Conservation (phyloP, 1,284 basidiomycete genomes). For the Cerrena zonata region DNA sequence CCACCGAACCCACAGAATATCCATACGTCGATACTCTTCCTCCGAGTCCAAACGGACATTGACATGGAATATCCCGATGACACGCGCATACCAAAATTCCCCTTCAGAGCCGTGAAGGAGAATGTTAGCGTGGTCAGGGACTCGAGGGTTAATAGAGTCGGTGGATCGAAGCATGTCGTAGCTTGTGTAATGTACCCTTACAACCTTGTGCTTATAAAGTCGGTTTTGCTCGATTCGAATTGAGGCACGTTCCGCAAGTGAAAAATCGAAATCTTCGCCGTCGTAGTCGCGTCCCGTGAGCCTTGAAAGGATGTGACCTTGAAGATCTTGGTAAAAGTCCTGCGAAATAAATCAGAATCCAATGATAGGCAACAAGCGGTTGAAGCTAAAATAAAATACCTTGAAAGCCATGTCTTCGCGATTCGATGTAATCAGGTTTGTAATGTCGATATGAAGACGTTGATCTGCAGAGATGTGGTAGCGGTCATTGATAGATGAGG, state of each 20-base stretch:
- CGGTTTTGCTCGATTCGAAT: conserved; percentile 19
- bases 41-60: conserved; percentile 13
- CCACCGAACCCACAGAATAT: conserved; percentile 27
- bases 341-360: conserved; percentile 6
- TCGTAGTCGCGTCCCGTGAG: conserved; percentile 7
- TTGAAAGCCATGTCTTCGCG: conserved; percentile 17
- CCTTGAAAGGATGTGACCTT: conserved; percentile 18
- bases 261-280: conserved; percentile 5
- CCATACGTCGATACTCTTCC: conserved; percentile 10
- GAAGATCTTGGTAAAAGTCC: conserved; percentile 20
- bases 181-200: conserved; percentile 27
- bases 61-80: conserved; percentile 30
- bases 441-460: conserved; percentile 14
- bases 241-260: background rate
- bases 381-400: conserved; percentile 12
- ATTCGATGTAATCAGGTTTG: conserved; percentile 12
- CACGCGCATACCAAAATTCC: conserved; percentile 25
- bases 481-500: conserved; percentile 10
- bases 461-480: conserved; percentile 15
- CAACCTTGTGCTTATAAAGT: conserved; percentile 21
- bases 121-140: too few species aligned
- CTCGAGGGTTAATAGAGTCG: conserved; percentile 31
- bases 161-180: conserved; percentile 29
- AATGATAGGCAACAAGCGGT: background rate
- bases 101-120: conserved; percentile 10